phyloP scores from a whole-genome alignment of 768 basidiomycete species.

The Mycena haematopus region DNA sequence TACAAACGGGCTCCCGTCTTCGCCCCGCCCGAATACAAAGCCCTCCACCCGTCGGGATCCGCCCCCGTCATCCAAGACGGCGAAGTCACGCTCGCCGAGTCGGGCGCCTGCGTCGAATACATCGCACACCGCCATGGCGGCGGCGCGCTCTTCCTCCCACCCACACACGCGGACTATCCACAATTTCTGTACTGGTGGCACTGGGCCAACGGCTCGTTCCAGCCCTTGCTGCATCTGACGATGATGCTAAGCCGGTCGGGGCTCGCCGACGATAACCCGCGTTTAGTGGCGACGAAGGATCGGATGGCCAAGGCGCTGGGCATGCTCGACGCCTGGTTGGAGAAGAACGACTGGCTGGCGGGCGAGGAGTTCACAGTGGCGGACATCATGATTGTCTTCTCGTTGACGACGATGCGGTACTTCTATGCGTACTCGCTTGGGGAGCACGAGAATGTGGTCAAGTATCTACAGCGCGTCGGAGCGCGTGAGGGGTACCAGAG shows the following conservation, averaged over 20 bases:
- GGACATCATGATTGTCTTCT: background rate
- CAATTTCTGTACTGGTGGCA: conserved; percentile 1
- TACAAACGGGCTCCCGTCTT: background rate
- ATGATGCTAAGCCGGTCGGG: background rate
- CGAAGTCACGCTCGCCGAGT: background rate
- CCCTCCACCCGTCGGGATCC: background rate
- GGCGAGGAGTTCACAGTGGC: background rate
- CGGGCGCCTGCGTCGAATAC: conserved; percentile 4
- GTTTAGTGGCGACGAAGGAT: background rate
- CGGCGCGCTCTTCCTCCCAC: background rate
- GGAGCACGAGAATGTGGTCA: background rate
- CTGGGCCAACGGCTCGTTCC: background rate
- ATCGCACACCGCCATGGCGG: background rate
- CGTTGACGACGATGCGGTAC: background rate
- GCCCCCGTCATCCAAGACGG: conserved; percentile 3
- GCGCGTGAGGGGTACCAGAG: background rate
- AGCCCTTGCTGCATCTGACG: background rate
- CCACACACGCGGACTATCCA: background rate
- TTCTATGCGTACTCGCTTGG: background rate
- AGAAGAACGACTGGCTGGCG: background rate
- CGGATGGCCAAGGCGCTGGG: background rate
- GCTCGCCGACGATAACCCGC: background rate
- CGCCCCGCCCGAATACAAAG: conserved; percentile 1
- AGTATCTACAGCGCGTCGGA: background rate
- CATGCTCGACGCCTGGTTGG: background rate